Percentiles rank a stretch among this genome's conserved stretches.
These are phyloP conservation scores for Notholithocarpus densiflorus DNA, from an alignment of 306 rosid genomes.

Conservation along the genomic window DNA sequence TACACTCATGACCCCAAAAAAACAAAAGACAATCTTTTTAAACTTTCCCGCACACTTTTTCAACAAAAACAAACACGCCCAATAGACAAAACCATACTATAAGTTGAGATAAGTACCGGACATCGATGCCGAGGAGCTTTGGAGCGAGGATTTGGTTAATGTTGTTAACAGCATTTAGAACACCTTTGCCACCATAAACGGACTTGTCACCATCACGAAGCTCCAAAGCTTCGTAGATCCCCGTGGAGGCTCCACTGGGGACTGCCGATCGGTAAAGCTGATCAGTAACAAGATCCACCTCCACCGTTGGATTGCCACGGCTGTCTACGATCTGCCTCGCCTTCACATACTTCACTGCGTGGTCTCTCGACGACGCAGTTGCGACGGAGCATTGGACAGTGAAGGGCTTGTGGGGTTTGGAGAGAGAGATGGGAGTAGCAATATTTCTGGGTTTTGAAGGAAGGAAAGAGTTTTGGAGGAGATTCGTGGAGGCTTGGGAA, in stretches of 20 bases:
- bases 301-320: slow-evolving; percentile 94
- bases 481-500: slow-evolving; percentile 39
- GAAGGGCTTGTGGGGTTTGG: not conserved
- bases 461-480: slow-evolving; percentile 40
- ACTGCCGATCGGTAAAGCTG: slow-evolving; percentile 90
- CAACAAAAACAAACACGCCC: not conserved
- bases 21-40: no score
- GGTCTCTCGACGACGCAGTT: slow-evolving; percentile 42
- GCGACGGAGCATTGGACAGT: slow-evolving; percentile 50
- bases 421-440: slow-evolving; percentile 20
- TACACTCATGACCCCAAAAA: no score
- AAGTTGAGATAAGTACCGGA: slow-evolving; percentile 45
- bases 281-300: slow-evolving; percentile 89
- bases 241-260: slow-evolving; percentile 97
- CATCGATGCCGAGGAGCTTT: slow-evolving; percentile 80
- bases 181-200: slow-evolving; percentile 93
- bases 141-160: slow-evolving; percentile 78
- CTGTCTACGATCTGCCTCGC: slow-evolving; percentile 97
- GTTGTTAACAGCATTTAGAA: slow-evolving; percentile 75
- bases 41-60: not conserved
- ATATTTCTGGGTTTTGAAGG: slow-evolving; percentile 25
- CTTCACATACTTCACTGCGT: slow-evolving; percentile 61
- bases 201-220: slow-evolving; percentile 83
- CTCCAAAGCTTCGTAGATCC: slow-evolving; percentile 96
- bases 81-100: not conserved